Conservation (phyloP, 805 yeast genomes). For the Ogataea pini region DNA sequence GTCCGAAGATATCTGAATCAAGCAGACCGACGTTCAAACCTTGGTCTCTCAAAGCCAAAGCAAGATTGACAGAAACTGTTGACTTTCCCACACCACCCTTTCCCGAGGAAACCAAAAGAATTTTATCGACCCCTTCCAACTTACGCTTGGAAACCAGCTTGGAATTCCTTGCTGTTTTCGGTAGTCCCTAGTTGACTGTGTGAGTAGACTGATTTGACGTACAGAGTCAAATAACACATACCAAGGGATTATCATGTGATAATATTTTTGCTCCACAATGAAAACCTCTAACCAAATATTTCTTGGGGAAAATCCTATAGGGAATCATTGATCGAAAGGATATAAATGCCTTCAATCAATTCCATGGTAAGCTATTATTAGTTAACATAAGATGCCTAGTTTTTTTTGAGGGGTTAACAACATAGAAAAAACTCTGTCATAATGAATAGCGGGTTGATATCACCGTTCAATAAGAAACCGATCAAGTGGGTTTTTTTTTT, state of each 20-base stretch:
- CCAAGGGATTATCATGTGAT: conserved; percentile 54
- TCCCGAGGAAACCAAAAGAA: conserved; percentile 70
- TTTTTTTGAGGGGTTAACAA: background rate
- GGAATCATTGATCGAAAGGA: background rate
- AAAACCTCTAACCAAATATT: background rate
- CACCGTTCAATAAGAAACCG: conserved; percentile 5
- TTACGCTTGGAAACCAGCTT: conserved; percentile 53
- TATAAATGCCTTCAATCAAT: too few species aligned
- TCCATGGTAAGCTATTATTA: too few species aligned
- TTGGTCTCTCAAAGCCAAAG: conserved; percentile 54
- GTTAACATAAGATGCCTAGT: too few species aligned
- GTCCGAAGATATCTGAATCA: conserved; percentile 85
- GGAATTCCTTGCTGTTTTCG: conserved; percentile 43
- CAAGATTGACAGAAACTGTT: conserved; percentile 69
- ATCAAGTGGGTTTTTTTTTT: conserved; percentile 3
- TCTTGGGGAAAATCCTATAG: background rate
- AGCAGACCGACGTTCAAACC: conserved; percentile 66
- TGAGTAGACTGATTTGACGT: background rate
- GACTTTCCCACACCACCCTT: conserved; percentile 86
- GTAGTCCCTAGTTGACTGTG: conserved; percentile 42
- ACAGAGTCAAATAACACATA: conserved; percentile 34
- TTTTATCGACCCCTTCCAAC: conserved; percentile 61
- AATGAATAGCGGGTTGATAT: background rate
- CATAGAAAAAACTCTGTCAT: background rate
- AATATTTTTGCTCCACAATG: background rate